Base-by-base conservation (phyloP, 2,329 filamentous ascomycete genomes). In the Cryphonectria radicalis region DNA sequence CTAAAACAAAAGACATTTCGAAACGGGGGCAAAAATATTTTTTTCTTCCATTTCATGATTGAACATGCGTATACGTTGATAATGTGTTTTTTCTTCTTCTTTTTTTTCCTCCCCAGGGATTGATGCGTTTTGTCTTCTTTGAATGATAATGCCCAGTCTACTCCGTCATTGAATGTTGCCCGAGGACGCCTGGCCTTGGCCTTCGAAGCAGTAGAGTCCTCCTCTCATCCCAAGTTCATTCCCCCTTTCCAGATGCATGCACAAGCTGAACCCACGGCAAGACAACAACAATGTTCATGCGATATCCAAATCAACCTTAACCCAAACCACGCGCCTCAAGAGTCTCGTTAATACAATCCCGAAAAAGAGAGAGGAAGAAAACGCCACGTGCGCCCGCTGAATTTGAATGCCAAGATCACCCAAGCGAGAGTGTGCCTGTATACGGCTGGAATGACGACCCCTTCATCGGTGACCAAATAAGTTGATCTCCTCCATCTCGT, bases 401-500 rank as follows among this genome's bases (percentile, higher is more conserved):
- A 57, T n/a, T 13, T 68, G 69, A 66, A 69, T 59, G 70, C 69
- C 43, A 66, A 66, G 22, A 60, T 46, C 63, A 69, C 60, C 66
- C 66, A 66, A 64, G 37, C 66, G 43, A 57, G 62, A 10, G 42
- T 40, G 53, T 40, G 59, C 53, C 35, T 35, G 11, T 63, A 50
- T 28, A 62, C 28, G 40, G 62, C 43, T 11, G 13, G 42, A 43
- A 63, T n/a, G 63, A 60, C 68, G 69, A 62, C 28, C 69, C 13
- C 11, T 40, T 50, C 65, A 72, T 57, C 83, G 78, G 74, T 88
- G 86, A 37, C 86, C 86, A 73, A 87, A 80, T 28, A 88, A 79
- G 60, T 83, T 76, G 67, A 89, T 86, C 67, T 86, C 82, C 42
- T 87, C 84, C 50, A 87, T 83, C 42, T 87, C 83, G 11, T 85